Percentiles rank a stretch among this genome's conserved stretches.
Conservation (phyloP, 371 early-diverging fungal species). For the Mortierella polycephala region DNA sequence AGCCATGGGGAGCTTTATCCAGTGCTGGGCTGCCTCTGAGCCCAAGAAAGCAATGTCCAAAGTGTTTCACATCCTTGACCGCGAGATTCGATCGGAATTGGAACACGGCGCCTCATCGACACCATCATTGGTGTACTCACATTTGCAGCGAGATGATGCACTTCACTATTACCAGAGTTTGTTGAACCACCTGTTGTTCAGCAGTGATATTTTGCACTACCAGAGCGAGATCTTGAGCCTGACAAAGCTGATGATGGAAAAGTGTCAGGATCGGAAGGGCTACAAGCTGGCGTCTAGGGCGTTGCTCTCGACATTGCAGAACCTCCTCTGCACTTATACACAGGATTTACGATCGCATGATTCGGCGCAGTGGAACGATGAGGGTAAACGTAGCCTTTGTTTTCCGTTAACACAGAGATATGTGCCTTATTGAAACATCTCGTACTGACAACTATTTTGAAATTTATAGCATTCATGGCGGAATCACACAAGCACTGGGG, state of each 20-base stretch:
- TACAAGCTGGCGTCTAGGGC: slow-evolving; percentile 79
- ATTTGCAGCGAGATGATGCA: slow-evolving; percentile 73
- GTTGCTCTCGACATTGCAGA: slow-evolving; percentile 60
- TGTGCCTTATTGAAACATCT: no score
- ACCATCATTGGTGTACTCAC: slow-evolving; percentile 64
- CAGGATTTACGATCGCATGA: slow-evolving; percentile 42
- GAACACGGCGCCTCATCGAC: slow-evolving; percentile 76
- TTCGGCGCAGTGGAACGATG: slow-evolving; percentile 65
- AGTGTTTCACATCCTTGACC: slow-evolving; percentile 70
- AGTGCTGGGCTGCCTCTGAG: slow-evolving; percentile 51
- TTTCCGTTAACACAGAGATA: no score
- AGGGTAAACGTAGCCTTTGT: slow-evolving; percentile 44
- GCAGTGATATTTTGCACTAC: slow-evolving; percentile 64
- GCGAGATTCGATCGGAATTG: slow-evolving; percentile 72
- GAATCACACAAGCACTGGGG: slow-evolving; percentile 86
- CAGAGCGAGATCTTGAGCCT: slow-evolving; percentile 62
- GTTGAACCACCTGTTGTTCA: slow-evolving; percentile 62
- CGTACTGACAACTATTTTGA: not conserved
- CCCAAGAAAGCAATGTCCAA: slow-evolving; percentile 64
- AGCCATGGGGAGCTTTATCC: slow-evolving; percentile 61
- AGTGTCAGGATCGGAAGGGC: slow-evolving; percentile 73
- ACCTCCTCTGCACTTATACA: slow-evolving; percentile 64
- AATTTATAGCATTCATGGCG: slow-evolving; percentile 58
- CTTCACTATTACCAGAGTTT: slow-evolving; percentile 85
- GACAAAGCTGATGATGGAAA: slow-evolving; percentile 60